Evolutionary conservation across 306 rosid genomes (phyloP).

Genomic region (Acacia crassicarpa): DNA sequence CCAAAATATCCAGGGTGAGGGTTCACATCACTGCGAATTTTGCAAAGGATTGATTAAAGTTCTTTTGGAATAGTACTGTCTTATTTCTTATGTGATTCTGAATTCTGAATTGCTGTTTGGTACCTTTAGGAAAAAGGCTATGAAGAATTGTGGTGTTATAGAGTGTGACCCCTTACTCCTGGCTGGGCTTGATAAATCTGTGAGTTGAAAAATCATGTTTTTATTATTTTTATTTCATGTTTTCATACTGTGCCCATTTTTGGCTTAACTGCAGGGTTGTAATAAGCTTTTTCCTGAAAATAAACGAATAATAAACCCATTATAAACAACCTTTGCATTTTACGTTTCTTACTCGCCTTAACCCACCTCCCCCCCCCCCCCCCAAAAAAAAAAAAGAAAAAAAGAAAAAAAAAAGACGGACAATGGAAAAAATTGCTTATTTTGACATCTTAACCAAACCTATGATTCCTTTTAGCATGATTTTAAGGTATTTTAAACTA

Average conservation of each 20-base stretch:
- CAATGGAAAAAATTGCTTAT: not conserved
- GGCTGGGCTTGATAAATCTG: constrained; percentile 76
- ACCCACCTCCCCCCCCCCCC: not conserved
- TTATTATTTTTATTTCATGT: constrained; percentile 3
- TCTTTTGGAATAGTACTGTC: constrained; percentile 4
- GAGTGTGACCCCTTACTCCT: constrained; percentile 78
- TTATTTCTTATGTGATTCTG: constrained; percentile 20
- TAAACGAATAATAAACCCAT: constrained; percentile 9
- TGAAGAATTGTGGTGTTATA: constrained; percentile 76
- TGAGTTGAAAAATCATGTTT: constrained; percentile 38
- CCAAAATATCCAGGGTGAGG: constrained; percentile 66
- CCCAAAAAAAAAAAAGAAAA: too few species aligned
- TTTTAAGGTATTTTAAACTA: not conserved
- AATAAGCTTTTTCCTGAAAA: constrained; percentile 2
- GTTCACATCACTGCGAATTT: constrained; percentile 7
- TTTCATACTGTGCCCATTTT: constrained; percentile 14
- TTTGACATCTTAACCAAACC: constrained; percentile 6
- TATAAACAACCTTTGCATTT: not conserved
- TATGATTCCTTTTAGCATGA: constrained; percentile 22
- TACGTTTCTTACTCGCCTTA: not conserved
- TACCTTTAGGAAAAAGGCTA: constrained; percentile 62
- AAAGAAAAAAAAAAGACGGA: not conserved
- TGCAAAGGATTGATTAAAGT: constrained; percentile 25
- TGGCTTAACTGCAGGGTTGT: constrained; percentile 13
- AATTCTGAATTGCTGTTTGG: constrained; percentile 29